Evolutionary conservation across 768 basidiomycete genomes (phyloP).

Genomic region (Podaxis rugospora): DNA sequence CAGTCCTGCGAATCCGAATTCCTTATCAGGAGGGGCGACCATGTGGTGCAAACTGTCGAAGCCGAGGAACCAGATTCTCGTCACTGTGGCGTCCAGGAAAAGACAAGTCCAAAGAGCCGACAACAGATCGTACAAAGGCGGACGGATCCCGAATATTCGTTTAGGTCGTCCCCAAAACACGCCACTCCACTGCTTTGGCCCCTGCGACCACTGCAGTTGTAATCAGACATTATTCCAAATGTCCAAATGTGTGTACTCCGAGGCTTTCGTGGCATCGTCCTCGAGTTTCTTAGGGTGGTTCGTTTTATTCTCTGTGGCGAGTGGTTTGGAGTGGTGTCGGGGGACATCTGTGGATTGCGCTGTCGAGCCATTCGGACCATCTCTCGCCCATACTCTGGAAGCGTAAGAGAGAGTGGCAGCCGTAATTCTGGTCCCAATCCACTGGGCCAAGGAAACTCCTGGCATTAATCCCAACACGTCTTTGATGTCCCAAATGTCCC

Average conservation of each 20-base stretch:
- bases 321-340: background rate
- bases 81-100: background rate
- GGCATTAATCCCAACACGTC: conserved; percentile 74
- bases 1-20: background rate
- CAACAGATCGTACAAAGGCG: conserved; percentile 13
- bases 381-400: conserved; percentile 27
- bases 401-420: conserved; percentile 52
- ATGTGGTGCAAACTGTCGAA: conserved; percentile 1
- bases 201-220: background rate
- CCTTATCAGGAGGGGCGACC: background rate
- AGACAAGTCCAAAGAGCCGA: conserved; percentile 12
- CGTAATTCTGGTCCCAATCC: conserved; percentile 60
- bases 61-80: conserved; percentile 7
- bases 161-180: background rate
- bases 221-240: background rate
- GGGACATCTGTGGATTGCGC: conserved; percentile 9
- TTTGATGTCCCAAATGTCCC: conserved; percentile 78
- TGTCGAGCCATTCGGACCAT: background rate
- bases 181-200: conserved; percentile 4
- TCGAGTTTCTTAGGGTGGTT: background rate
- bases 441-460: conserved; percentile 61
- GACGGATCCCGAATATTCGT: conserved; percentile 12
- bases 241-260: background rate
- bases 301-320: background rate
- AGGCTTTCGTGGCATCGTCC: background rate